A percentile compares a stretch with the other conserved stretches of the same genome.
Evolutionary conservation across 1,284 basidiomycete genomes (phyloP).

Genomic region (Microbotryum saponariae): DNA sequence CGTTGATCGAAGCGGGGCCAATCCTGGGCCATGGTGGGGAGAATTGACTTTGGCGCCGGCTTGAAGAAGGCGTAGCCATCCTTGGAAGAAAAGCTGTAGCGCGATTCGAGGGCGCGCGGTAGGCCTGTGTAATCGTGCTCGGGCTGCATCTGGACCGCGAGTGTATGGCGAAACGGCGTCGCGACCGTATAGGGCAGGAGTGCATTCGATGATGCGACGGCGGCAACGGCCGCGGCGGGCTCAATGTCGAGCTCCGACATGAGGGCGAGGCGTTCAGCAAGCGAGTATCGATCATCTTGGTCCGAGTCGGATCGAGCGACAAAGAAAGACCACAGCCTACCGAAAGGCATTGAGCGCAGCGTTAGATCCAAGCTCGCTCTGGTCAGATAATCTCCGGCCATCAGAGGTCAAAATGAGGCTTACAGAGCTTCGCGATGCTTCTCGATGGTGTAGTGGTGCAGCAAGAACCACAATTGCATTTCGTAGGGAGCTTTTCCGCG

Average conservation of each 20-base stretch:
- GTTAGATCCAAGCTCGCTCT: too few species aligned
- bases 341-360: not conserved
- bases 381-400: too few species aligned
- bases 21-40: not conserved
- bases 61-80: conserved; percentile 21
- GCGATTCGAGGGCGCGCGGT: conserved; percentile 1
- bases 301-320: conserved; percentile 12
- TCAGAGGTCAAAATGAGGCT: not conserved
- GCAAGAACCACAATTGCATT: conserved; percentile 12
- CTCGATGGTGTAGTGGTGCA: conserved; percentile 21
- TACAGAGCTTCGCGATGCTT: conserved; percentile 29
- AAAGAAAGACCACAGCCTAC: conserved; percentile 25
- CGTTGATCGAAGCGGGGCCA: too few species aligned
- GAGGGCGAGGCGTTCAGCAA: conserved; percentile 3
- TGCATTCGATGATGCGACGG: too few species aligned
- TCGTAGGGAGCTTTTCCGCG: conserved; percentile 15
- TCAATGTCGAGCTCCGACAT: conserved; percentile 1
- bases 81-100: conserved; percentile 8
- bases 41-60: not conserved
- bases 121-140: not conserved
- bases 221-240: not conserved
- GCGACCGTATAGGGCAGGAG: not conserved
- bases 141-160: not conserved
- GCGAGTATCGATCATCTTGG: conserved; percentile 11
- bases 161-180: not conserved